Percentiles rank a stretch among this genome's conserved stretches.
Evolutionary conservation across 2,329 filamentous ascomycete species (phyloP).

Genomic region (Fusarium clavum): DNA sequence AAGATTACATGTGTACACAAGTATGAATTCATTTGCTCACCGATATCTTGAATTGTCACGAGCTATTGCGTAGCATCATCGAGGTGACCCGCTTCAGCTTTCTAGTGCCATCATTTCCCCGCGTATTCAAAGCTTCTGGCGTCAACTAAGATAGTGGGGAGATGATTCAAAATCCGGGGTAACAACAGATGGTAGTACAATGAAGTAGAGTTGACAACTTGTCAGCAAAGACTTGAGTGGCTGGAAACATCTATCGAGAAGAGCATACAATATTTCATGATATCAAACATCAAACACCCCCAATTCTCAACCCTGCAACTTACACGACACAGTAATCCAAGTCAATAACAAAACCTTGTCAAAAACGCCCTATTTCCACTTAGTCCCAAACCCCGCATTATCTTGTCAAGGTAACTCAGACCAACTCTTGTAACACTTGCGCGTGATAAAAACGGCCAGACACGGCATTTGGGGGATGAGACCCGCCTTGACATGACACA

Average conservation of each 20-base stretch:
- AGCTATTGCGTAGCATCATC: neutral
- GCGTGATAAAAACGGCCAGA: conserved; percentile 38
- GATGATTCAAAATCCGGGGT: conserved; percentile 18
- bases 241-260: fast-evolving
- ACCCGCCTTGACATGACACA: conserved; percentile 24
- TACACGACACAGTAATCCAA: neutral
- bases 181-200: neutral
- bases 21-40: neutral
- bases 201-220: neutral
- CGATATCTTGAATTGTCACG: neutral
- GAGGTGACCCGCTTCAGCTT: conserved; percentile 22
- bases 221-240: conserved; percentile 1
- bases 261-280: neutral
- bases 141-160: conserved; percentile 27
- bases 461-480: conserved; percentile 22
- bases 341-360: conserved; percentile 24
- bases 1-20: neutral
- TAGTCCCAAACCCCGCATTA: conserved; percentile 36
- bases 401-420: conserved; percentile 15
- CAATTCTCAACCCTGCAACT: neutral
- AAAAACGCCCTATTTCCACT: conserved; percentile 41
- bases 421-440: conserved; percentile 3
- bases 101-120: conserved; percentile 25
- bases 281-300: neutral
- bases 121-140: conserved; percentile 19